Evolutionary conservation across 1,284 basidiomycete genomes (phyloP), one percentile per base, ranked within the genome.

Genomic region (Paramarasmius palmivorus): DNA sequence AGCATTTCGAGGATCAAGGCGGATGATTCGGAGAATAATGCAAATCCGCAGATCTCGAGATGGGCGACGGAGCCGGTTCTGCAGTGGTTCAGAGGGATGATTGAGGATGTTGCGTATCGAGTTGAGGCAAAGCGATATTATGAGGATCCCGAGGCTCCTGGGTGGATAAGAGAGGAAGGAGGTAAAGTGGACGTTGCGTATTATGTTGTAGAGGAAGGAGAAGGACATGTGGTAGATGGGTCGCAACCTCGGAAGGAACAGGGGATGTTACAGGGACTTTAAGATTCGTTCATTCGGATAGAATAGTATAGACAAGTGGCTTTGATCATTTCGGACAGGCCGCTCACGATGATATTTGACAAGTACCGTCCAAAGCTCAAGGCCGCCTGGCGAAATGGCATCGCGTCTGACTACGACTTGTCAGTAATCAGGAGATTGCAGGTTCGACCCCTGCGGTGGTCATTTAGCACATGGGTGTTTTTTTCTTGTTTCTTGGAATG

Each of bases 301-400:
- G n/a, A n/a, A n/a, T n/a, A n/a, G n/a, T n/a, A n/a, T n/a, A n/a
- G n/a, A n/a, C n/a, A n/a, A n/a, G n/a, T n/a, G n/a, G n/a, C n/a
- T n/a, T n/a, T n/a, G n/a, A n/a, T n/a, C n/a, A n/a, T n/a, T n/a
- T n/a, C n/a, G n/a, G n/a, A n/a, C n/a, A n/a, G n/a, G n/a, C n/a
- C n/a, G n/a, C n/a, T n/a, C n/a, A n/a, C n/a, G 29, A 32, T 32
- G 29, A 32, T 12, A 32, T 12, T 32, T 12, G 29, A n/a, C n/a
- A n/a, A n/a, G n/a, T n/a, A n/a, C n/a, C n/a, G n/a, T n/a, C n/a
- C n/a, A n/a, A n/a, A n/a, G 29, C 12, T 32, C 25, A 67, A 63
- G 83, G 82, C 83, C 82, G 82, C 78, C 78, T 86, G 83, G 84
- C 83, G 83, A 84, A 86, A 85, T 85, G 83, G 83, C 81, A 84